Conservation (phyloP, 495 filamentous ascomycete genomes). For the Chaetomidium leptoderma region DNA sequence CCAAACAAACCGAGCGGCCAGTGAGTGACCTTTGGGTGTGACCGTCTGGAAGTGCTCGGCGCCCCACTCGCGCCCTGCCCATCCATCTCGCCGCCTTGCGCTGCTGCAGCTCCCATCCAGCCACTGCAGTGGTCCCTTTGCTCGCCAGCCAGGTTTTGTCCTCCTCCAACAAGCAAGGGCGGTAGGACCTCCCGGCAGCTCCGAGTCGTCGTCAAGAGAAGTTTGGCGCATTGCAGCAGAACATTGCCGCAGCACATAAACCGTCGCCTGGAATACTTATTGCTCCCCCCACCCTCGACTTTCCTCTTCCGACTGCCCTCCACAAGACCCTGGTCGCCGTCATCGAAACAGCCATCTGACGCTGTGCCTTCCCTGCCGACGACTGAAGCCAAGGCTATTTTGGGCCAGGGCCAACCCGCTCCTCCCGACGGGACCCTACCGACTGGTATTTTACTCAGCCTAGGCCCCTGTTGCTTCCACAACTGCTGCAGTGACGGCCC, state of each 20-base stretch:
- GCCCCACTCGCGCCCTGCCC: neutral
- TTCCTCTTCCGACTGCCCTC: too few relatives aligned
- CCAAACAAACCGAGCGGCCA: neutral
- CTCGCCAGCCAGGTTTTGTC: neutral
- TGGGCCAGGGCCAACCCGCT: constrained; percentile 17
- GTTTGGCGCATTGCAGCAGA: too few relatives aligned
- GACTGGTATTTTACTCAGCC: constrained; percentile 17
- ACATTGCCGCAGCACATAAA: too few relatives aligned
- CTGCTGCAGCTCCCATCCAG: too few relatives aligned
- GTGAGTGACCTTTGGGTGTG: neutral
- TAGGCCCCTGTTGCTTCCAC: constrained; percentile 16
- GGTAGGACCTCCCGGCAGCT: neutral
- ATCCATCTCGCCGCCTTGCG: neutral
- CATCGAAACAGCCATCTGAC: neutral
- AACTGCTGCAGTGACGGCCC: constrained; percentile 23
- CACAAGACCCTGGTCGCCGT: too few relatives aligned
- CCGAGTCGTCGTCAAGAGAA: too few relatives aligned
- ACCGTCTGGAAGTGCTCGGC: neutral
- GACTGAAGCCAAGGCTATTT: constrained; percentile 28
- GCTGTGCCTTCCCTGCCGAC: constrained; percentile 3
- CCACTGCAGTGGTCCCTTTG: neutral
- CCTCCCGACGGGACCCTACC: too few relatives aligned
- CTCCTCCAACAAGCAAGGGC: neutral
- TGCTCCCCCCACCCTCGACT: too few relatives aligned
- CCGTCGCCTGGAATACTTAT: too few relatives aligned